phyloP scores from a whole-genome alignment of 202 grass and related monocot genomes.

The Carex sylvatica region DNA sequence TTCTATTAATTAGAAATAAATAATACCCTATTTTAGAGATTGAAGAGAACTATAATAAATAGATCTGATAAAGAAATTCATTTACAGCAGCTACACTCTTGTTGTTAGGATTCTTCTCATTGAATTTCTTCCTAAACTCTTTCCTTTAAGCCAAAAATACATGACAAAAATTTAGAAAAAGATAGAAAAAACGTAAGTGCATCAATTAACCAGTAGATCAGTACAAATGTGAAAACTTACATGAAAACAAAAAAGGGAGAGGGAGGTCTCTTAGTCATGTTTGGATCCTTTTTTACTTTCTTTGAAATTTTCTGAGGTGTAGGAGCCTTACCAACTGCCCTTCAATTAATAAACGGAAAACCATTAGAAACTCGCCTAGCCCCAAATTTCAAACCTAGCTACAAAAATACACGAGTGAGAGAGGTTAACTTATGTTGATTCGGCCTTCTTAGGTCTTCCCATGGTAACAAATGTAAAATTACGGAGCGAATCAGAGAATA shows the following conservation, averaged over 20 bases:
- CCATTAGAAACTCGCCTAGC: not conserved
- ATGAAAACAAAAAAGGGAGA: slow-evolving; percentile 89
- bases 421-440: slow-evolving; percentile 41
- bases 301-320: slow-evolving; percentile 25
- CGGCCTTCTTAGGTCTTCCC: slow-evolving; percentile 47
- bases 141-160: slow-evolving; percentile 33
- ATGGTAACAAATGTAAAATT: slow-evolving; percentile 16
- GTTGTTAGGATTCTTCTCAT: slow-evolving; percentile 65
- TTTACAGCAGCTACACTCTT: slow-evolving; percentile 72
- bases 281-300: slow-evolving; percentile 53
- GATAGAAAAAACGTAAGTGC: slow-evolving; percentile 25
- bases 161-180: not conserved
- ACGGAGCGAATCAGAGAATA: not conserved
- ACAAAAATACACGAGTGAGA: not conserved
- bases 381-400: slow-evolving; percentile 7
- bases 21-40: not conserved
- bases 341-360: slow-evolving; percentile 12
- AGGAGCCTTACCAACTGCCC: slow-evolving; percentile 36
- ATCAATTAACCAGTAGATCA: not conserved
- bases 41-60: not conserved
- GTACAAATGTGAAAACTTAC: slow-evolving; percentile 27
- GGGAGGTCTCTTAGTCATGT: slow-evolving; percentile 69
- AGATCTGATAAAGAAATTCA: not conserved
- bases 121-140: slow-evolving; percentile 77
- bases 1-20: slow-evolving; percentile 2